Conservation (phyloP, 176 grass and related monocot genomes). For the Thalia dealbata region DNA sequence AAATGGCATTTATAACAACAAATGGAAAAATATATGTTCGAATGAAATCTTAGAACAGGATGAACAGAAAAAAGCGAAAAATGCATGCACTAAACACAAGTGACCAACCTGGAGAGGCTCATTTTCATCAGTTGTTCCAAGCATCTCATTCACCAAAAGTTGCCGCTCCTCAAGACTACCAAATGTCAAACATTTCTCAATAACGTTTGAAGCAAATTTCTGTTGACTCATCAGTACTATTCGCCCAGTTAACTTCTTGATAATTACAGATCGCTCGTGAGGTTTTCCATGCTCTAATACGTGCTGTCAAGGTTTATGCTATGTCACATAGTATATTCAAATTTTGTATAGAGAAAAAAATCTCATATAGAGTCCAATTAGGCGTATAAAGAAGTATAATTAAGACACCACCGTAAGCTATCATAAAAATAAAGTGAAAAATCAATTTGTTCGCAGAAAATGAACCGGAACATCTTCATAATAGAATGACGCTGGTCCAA, state of each 20-base stretch:
- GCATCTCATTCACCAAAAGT: slow-evolving; percentile 33
- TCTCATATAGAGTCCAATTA: neutral
- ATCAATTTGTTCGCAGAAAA: neutral
- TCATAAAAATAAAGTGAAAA: neutral
- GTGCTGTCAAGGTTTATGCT: slow-evolving; percentile 14
- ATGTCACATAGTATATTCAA: neutral
- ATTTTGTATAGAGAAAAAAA: neutral
- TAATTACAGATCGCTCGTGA: slow-evolving; percentile 15
- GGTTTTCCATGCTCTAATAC: slow-evolving; percentile 39
- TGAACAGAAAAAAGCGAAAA: neutral
- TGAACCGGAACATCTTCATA: neutral
- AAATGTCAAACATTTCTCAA: slow-evolving; percentile 36
- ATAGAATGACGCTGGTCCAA: neutral
- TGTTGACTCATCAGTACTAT: slow-evolving; percentile 37
- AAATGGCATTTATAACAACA: too few relatives aligned
- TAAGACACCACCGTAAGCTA: neutral
- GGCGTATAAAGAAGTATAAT: neutral
- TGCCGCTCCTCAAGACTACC: slow-evolving; percentile 24
- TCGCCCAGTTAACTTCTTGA: slow-evolving; percentile 19
- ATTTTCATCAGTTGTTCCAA: slow-evolving; percentile 6
- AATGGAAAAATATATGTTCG: too few relatives aligned
- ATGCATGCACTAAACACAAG: neutral
- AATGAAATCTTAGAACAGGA: too few relatives aligned
- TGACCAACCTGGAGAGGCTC: slow-evolving; percentile 30
- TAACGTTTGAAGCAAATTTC: slow-evolving; percentile 42